phyloP scores from a whole-genome alignment of 495 filamentous ascomycete species.

The Aspergillus baeticus region DNA sequence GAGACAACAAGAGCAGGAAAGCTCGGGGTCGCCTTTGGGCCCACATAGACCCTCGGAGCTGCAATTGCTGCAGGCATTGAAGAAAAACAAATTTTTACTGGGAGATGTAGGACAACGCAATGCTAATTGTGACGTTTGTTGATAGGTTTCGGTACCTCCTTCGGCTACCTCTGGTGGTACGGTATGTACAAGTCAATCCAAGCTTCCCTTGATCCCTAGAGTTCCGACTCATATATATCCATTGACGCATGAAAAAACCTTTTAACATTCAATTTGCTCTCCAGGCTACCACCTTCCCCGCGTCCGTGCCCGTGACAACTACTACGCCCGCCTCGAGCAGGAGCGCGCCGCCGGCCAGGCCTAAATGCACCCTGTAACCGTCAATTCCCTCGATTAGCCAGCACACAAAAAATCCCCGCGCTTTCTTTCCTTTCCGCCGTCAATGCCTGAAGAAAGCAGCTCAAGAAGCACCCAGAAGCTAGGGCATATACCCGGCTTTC shows the following conservation, averaged over 20 bases:
- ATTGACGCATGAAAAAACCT: not conserved
- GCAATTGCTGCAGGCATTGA: too few relatives aligned
- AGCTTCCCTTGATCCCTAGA: not conserved
- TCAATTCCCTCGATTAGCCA: constrained; percentile 4
- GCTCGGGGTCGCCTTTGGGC: not conserved
- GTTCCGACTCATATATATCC: not conserved
- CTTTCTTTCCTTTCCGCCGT: not conserved
- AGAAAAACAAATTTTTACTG: not conserved
- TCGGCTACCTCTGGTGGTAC: constrained; percentile 81
- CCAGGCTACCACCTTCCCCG: constrained; percentile 76
- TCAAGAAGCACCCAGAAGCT: not conserved
- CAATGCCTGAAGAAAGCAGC: not conserved
- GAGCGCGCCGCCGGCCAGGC: constrained; percentile 52
- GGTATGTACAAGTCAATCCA: constrained; percentile 50
- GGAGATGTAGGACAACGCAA: not conserved
- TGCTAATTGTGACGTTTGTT: not conserved
- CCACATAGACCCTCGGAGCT: not conserved
- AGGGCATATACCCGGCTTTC: constrained; percentile 4
- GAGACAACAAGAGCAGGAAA: not conserved
- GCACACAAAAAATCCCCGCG: not conserved
- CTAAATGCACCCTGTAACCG: constrained; percentile 26
- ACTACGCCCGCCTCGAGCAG: constrained; percentile 75
- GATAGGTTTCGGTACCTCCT: constrained; percentile 64
- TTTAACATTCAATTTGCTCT: constrained; percentile 7
- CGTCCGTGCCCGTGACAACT: constrained; percentile 70